Conservation (phyloP, 129 eudicot genomes). For the Flaveria sonorensis region DNA sequence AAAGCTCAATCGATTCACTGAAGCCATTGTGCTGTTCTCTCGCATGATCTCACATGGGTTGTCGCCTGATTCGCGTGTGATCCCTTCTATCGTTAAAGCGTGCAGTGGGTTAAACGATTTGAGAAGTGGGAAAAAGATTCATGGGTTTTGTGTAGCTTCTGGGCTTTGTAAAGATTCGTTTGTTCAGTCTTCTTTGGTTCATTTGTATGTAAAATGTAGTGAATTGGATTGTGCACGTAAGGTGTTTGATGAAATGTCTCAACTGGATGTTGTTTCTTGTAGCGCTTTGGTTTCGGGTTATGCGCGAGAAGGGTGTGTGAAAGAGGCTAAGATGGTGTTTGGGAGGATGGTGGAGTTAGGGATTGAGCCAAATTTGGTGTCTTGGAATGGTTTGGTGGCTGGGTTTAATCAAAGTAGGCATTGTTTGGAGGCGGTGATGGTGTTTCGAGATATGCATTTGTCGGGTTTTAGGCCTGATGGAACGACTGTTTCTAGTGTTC, state of each 20-base stretch:
- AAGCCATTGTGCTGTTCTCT: slow-evolving; percentile 41
- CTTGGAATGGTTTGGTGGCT: slow-evolving; percentile 88
- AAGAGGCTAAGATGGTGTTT: slow-evolving; percentile 48
- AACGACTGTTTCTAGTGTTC: slow-evolving; percentile 64
- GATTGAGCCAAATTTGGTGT: slow-evolving; percentile 64
- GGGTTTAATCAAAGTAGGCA: slow-evolving; percentile 85
- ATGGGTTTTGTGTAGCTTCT: slow-evolving; percentile 52
- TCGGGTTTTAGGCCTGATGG: slow-evolving; percentile 60
- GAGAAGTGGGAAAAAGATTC: slow-evolving; percentile 54
- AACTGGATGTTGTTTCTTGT: slow-evolving; percentile 60
- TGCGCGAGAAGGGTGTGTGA: slow-evolving; percentile 62
- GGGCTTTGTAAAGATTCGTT: slow-evolving; percentile 61
- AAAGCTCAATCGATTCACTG: slow-evolving; percentile 31
- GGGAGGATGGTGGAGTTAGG: slow-evolving; percentile 49
- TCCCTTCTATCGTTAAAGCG: slow-evolving; percentile 64
- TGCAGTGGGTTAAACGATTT: slow-evolving; percentile 45
- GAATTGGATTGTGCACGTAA: slow-evolving; percentile 44
- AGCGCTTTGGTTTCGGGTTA: slow-evolving; percentile 81
- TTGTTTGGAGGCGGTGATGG: slow-evolving; percentile 54
- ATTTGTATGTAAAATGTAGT: slow-evolving; percentile 63
- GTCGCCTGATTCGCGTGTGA: slow-evolving; percentile 54
- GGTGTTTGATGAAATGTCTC: slow-evolving; percentile 64
- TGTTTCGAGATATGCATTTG: slow-evolving; percentile 58
- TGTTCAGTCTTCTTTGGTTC: slow-evolving; percentile 66
- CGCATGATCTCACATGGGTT: slow-evolving; percentile 43